These are phyloP conservation scores for Beauveria pseudobassiana DNA, from an alignment of 2,329 filamentous ascomycete genomes.

Conservation along the genomic window DNA sequence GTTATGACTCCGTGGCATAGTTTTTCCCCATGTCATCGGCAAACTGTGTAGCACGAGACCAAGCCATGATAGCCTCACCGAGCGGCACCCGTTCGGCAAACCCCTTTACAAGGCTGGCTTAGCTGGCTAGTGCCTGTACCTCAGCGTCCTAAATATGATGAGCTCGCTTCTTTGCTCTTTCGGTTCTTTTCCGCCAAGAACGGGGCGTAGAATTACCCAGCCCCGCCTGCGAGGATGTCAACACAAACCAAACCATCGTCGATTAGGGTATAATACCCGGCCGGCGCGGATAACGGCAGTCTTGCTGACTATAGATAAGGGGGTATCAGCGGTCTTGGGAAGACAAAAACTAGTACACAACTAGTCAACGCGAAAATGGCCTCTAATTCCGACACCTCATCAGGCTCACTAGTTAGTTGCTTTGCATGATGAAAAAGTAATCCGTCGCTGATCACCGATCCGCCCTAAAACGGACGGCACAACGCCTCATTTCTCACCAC, in stretches of 20 bases:
- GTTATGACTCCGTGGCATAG: not conserved
- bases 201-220: not conserved
- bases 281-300: not conserved
- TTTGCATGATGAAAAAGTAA: not conserved
- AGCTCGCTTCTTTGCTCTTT: not conserved
- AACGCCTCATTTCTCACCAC: not conserved
- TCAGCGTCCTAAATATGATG: not conserved
- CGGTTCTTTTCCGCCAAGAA: not conserved
- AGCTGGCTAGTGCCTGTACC: not conserved
- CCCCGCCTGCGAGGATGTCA: not conserved
- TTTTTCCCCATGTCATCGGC: not conserved
- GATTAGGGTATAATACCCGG: not conserved
- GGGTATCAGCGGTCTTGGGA: not conserved
- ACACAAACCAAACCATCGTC: not conserved
- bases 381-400: not conserved
- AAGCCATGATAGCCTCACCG: not conserved
- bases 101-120: not conserved
- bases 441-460: constrained; percentile 6
- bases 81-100: not conserved
- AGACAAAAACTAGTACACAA: not conserved
- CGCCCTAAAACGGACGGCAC: not conserved
- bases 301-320: not conserved
- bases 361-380: not conserved
- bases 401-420: not conserved
- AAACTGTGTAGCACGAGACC: not conserved